A percentile compares a stretch with the other conserved stretches of the same genome.
These are phyloP conservation scores for Paramecium biaurelia DNA, from an alignment of 73 alveolate species.

Conservation along the genomic window DNA sequence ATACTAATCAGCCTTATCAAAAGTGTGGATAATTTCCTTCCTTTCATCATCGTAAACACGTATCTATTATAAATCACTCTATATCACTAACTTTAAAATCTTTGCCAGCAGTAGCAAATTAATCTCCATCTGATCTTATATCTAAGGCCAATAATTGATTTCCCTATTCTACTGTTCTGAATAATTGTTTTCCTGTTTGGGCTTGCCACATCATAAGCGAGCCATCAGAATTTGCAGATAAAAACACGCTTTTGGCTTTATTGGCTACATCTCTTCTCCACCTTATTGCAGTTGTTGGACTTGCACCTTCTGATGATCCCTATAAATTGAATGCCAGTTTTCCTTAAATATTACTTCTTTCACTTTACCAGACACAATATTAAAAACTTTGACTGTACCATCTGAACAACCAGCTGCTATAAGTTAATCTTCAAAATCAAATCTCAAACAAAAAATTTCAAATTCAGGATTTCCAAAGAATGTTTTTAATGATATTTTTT, in stretches of 20 bases:
- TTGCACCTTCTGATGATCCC: conserved; percentile 56
- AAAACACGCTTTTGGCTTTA: conserved; percentile 78
- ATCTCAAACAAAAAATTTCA: conserved; percentile 72
- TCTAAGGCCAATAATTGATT: conserved; percentile 91
- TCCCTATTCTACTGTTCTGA: conserved; percentile 82
- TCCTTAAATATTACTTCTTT: neutral
- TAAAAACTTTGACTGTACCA: conserved; percentile 81
- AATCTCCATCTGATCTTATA: conserved; percentile 88
- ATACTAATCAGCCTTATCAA: conserved; percentile 76
- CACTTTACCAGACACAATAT: conserved; percentile 75
- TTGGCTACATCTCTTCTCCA: conserved; percentile 69
- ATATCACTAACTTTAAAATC: conserved; percentile 68
- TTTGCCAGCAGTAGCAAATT: conserved; percentile 92
- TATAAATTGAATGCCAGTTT: conserved; percentile 63
- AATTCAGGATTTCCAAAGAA: conserved; percentile 58
- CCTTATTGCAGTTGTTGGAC: conserved; percentile 77
- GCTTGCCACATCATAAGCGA: conserved; percentile 90
- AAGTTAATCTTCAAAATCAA: conserved; percentile 76
- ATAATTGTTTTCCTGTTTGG: conserved; percentile 84
- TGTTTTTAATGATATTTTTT: conserved; percentile 37
- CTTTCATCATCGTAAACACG: conserved; percentile 66
- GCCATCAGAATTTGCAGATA: conserved; percentile 94
- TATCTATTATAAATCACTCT: conserved; percentile 45
- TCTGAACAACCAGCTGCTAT: conserved; percentile 82
- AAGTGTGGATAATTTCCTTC: conserved; percentile 69